Base-by-base conservation (phyloP, 2,329 filamentous ascomycete genomes). In the Aaosphaeria pasadenensis region DNA sequence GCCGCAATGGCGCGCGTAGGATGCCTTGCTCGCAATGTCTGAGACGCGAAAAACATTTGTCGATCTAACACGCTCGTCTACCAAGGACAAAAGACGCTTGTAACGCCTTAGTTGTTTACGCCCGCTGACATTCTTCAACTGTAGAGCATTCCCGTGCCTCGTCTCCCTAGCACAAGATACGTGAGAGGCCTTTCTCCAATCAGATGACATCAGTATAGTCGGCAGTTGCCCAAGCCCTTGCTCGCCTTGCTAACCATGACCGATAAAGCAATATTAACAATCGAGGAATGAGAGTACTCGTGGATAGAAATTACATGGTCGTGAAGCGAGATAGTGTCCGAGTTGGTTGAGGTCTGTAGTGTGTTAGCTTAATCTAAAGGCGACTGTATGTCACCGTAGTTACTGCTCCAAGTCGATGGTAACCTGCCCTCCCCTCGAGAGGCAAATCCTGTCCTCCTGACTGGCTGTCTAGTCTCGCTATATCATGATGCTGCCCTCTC, bases 111-210 rank as follows among this genome's bases (percentile, higher is more conserved):
- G 50, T 57, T 67, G 60, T 67, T 64, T 57, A 55, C 61, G 48
- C 55, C 54, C 57, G 62, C 67, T 69, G 62, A 67, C 64, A 65
- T 67, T 62, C 60, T 62, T 60, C 55, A 59, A 60, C 57, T 51
- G 53, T 55, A 59, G 57, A 64, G 60, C 66, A 67, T 66, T 69
- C 62, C 51, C 61, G 56, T 63, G 52, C 50, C 49, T 57, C 50
- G 47, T 52, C 63, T 66, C 60, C 62, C 64, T 70, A 56, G 64
- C 63, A 64, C 61, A 66, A 41, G 49, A 47, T 54, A 51, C 40
- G 48, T 52, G 51, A 54, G 53, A 49, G 43, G 45, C 7, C 17
- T 47, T 46, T 56, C 59, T 60, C 63, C 65, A 69, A 66, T 67
- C 62, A 65, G 53, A 60, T 64, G 57, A 63, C 53, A 51, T 50